A percentile compares a stretch with the other conserved stretches of the same genome.
phyloP scores from a whole-genome alignment of 2,329 filamentous ascomycete genomes.

The Verticillium tricorpus region DNA sequence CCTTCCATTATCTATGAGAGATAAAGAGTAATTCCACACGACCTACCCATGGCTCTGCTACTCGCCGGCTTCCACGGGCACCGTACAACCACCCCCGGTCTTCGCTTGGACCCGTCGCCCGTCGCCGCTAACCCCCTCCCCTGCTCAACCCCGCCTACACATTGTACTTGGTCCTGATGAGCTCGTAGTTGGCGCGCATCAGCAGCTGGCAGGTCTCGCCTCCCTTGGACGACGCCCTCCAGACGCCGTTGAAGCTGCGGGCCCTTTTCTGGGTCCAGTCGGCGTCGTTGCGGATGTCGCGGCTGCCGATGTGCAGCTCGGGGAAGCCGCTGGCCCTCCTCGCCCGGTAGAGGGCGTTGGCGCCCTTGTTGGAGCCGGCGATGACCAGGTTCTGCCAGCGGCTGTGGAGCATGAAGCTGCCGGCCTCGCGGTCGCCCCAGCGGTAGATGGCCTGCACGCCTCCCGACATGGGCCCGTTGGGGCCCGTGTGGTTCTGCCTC shows the following conservation, averaged over 20 bases:
- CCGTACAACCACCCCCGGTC: neutral
- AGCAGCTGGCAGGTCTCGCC: conserved; percentile 1
- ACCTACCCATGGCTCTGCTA: neutral
- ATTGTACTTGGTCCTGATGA: neutral
- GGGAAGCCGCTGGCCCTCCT: neutral
- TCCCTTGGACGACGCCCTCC: conserved; percentile 1
- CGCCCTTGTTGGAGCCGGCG: neutral
- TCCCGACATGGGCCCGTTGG: neutral
- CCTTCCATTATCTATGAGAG: neutral
- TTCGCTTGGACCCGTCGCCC: neutral
- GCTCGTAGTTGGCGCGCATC: neutral
- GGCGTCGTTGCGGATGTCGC: neutral
- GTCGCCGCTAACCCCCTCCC: neutral
- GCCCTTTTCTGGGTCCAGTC: conserved; percentile 2
- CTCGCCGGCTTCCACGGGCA: neutral
- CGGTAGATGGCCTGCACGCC: conserved; percentile 1
- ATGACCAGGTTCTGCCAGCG: neutral
- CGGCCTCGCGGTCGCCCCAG: neutral
- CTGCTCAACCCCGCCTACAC: neutral
- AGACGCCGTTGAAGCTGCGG: neutral
- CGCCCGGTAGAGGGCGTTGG: conserved; percentile 1
- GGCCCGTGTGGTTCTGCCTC: neutral
- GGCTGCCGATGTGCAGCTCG: neutral
- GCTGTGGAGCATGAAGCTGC: neutral
- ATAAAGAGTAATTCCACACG: neutral